Evolutionary conservation across 2,329 filamentous ascomycete genomes (phyloP), one percentile per base, ranked within the genome.

Genomic region (Paradendryphiella salina): DNA sequence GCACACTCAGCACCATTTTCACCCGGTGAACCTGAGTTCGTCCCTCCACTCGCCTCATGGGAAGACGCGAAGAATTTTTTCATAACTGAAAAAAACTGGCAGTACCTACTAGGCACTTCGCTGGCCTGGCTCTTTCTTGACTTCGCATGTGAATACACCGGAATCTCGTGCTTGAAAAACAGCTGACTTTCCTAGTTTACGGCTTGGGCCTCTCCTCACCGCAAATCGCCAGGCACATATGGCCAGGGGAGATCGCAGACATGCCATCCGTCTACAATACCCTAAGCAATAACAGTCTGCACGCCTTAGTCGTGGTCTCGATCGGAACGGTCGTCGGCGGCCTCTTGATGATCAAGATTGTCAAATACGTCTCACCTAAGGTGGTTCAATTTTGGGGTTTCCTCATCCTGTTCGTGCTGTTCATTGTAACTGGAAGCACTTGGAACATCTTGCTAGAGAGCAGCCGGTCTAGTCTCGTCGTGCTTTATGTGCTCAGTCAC

Each of bases 11-110:
- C 49, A 8, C 49, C 62, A 13, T 42, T 65, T 32, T 53, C 60
- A 15, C 64, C 65, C 4, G 62, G 61, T 4, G 67, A 70, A 29
- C 81, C 81, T 52, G 81, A 77, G 58, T 76, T 80, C 44, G 77
- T 78, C 60, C 72, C 65, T 50, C 67, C 68, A 10, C 61, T 70
- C 5, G 67, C 67, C 13, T 71, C 69, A 1, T 62, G 61, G 59
- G 29, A 43, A 6, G 70, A 73, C 33, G 63, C 69, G 29, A 68
- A 66, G 45, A 41, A 63, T 6, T 73, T 67, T 51, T 72, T 74
- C 47, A 62, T 72, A 33, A 41, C 33, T 1, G 64, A 74, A 42
- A 67, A 69, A 7, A 74, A 73, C 52, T 73, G 71, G 67, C 64
- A 66, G 43, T 70, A 72, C 38, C 61, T 74, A 0, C 54, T 70